Evolutionary conservation across 2,329 filamentous ascomycete species (phyloP).

Genomic region (Camptophora hylomeconis): DNA sequence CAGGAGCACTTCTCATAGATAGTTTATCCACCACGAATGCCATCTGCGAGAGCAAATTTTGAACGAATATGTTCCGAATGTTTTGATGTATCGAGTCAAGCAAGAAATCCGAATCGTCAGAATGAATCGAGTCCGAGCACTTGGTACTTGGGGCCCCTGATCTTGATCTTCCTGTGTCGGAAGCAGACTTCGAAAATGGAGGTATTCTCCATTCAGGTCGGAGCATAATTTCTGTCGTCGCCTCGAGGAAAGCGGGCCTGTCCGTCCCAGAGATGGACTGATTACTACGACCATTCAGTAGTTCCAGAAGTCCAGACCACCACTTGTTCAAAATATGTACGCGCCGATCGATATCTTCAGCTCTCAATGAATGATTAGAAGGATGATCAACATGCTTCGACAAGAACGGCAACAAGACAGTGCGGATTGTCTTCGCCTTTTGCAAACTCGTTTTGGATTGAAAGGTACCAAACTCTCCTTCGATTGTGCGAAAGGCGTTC

Average conservation of each 20-base stretch:
- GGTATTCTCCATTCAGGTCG: constrained; percentile 74
- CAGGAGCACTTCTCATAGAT: constrained; percentile 60
- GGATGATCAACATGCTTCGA: constrained; percentile 54
- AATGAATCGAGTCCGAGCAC: constrained; percentile 43
- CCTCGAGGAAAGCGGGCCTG: constrained; percentile 66
- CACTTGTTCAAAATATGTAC: constrained; percentile 74
- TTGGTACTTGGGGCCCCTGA: constrained; percentile 23
- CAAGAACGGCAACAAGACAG: constrained; percentile 63
- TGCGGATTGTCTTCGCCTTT: constrained; percentile 63
- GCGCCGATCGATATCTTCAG: constrained; percentile 72
- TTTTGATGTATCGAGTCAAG: constrained; percentile 74
- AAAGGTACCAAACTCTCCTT: constrained; percentile 50
- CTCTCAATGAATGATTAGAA: constrained; percentile 51
- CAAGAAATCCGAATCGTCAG: constrained; percentile 52
- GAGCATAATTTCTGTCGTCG: constrained; percentile 69
- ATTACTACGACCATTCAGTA: constrained; percentile 62
- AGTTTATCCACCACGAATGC: constrained; percentile 78
- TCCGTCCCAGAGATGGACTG: constrained; percentile 76
- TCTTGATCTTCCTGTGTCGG: no score
- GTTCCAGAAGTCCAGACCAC: constrained; percentile 74
- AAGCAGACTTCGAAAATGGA: constrained; percentile 42
- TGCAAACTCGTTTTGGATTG: constrained; percentile 58
- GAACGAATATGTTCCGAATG: constrained; percentile 71
- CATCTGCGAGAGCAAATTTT: constrained; percentile 74
- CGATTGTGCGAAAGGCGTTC: constrained; percentile 53